Evolutionary conservation across 1,139 yeast genomes (phyloP).

Genomic region (Zhuliangozyma blackwelliae): DNA sequence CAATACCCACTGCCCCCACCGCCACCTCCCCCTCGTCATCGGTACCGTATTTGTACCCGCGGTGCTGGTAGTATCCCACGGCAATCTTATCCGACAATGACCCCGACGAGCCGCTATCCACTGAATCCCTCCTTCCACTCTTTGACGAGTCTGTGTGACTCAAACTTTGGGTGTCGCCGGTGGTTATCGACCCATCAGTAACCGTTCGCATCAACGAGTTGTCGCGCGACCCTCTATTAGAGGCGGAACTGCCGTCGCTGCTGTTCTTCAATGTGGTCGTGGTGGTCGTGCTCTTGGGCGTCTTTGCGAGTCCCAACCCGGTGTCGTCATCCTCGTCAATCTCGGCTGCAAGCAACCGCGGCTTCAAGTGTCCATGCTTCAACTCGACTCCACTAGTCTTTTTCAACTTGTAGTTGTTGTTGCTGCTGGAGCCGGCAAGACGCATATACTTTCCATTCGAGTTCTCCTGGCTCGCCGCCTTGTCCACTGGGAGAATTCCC

Average conservation of each 20-base stretch:
- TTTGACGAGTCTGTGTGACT: slow-evolving; percentile 6
- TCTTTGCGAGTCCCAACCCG: slow-evolving; percentile 6
- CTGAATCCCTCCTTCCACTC: slow-evolving; percentile 4
- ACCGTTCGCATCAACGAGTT: slow-evolving; percentile 29
- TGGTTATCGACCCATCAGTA: slow-evolving; percentile 22
- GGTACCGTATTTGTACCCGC: slow-evolving; percentile 32
- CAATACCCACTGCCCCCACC: not conserved
- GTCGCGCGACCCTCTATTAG: slow-evolving; percentile 7
- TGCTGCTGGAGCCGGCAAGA: slow-evolving; percentile 20
- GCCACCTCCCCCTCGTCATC: slow-evolving; percentile 15
- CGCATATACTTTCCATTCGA: slow-evolving; percentile 31
- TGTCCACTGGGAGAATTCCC: slow-evolving; percentile 51
- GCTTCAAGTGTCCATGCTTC: slow-evolving; percentile 70
- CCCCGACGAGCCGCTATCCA: slow-evolving; percentile 14
- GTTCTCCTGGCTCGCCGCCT: slow-evolving; percentile 22
- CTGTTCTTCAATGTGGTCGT: slow-evolving; percentile 9
- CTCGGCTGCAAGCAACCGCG: slow-evolving; percentile 73
- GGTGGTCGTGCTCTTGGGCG: slow-evolving; percentile 3
- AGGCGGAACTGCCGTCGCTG: slow-evolving; percentile 6
- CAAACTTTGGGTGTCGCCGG: slow-evolving; percentile 19
- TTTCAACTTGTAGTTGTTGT: slow-evolving; percentile 12
- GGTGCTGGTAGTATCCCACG: slow-evolving; percentile 43
- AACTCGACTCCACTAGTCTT: slow-evolving; percentile 54
- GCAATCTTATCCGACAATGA: slow-evolving; percentile 19
- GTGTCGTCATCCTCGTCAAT: slow-evolving; percentile 59